Base-by-base conservation (phyloP, 176 grass and related monocot species). In the Puya raimondii region DNA sequence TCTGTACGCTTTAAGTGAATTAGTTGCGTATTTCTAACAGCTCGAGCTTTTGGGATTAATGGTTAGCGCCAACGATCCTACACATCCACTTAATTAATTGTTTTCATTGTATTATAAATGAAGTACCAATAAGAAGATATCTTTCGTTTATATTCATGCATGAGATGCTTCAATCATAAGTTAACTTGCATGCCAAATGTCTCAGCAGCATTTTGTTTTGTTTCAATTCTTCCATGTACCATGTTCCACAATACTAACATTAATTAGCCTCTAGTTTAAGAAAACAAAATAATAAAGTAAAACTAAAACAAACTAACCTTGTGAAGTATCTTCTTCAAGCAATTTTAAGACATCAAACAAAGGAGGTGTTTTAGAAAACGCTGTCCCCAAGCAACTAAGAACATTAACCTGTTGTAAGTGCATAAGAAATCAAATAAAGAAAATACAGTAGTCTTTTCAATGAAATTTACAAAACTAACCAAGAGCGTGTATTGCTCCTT, bases 351-450 rank as follows among this genome's bases (percentile, higher is more conserved):
- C 88, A 81, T 83, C 70, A 53, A 82, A 77, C 49, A 81, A 89
- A 79, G 88, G 83, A 74, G 86, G 88, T 52, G 78, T 85, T 80
- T 86, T 91, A 4, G 83, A 91, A 85, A 96, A 87, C 76, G 86
- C 81, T 75, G 78, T 78, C 59, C 85, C 86, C 81, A 96, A 85
- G 73, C 92, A 96, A 85, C 76, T 91, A 85, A 96, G 79, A 81
- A 75, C 71, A 79, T 83, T 89, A 83, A 96, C 81, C 92, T 96
- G 79, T 47, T 67, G 65, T 54, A 56, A 48, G 52, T 7, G 20
- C 69, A 64, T 9, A 78, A 49, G 18, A 48, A 64, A 58, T 59
- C 52, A 80, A 57, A 12, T 47, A 13, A 42, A 29, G 33, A 79
- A 64, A 57, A 71, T 50, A 11, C 25, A 27, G 76, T 68, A 49